These are phyloP conservation scores for Phytophthora quininea DNA, from an alignment of 352 stramenopile species.

Conservation along the genomic window DNA sequence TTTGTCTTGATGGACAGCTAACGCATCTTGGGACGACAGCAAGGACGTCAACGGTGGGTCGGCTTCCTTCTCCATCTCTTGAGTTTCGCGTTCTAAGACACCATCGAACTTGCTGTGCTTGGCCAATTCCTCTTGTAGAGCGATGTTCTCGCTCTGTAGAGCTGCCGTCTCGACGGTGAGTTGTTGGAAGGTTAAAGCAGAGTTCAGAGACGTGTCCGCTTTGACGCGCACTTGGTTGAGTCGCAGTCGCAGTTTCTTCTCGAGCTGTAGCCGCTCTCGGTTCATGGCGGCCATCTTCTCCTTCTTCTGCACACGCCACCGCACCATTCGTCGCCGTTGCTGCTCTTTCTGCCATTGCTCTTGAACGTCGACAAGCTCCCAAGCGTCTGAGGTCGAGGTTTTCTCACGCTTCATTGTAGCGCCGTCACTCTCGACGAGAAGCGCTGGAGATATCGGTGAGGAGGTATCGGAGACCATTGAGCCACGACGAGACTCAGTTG, in stretches of 20 bases:
- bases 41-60: background rate
- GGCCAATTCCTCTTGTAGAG: conserved; percentile 1
- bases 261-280: background rate
- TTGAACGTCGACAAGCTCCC: background rate
- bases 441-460: background rate
- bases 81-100: background rate
- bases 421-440: background rate
- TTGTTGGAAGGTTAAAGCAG: background rate
- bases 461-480: background rate
- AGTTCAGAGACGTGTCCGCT: background rate
- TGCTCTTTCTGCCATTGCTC: background rate
- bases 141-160: conserved; percentile 3
- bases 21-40: background rate
- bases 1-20: background rate
- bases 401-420: background rate
- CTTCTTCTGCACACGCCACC: background rate
- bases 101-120: conserved; percentile 1
- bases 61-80: background rate
- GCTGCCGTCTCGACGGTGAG: background rate
- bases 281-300: background rate
- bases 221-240: background rate
- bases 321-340: background rate
- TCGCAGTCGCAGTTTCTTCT: conserved; percentile 1
- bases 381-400: background rate
- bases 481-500: background rate